Base-by-base conservation (phyloP, 2,329 filamentous ascomycete genomes). In the Beauveria sp. region DNA sequence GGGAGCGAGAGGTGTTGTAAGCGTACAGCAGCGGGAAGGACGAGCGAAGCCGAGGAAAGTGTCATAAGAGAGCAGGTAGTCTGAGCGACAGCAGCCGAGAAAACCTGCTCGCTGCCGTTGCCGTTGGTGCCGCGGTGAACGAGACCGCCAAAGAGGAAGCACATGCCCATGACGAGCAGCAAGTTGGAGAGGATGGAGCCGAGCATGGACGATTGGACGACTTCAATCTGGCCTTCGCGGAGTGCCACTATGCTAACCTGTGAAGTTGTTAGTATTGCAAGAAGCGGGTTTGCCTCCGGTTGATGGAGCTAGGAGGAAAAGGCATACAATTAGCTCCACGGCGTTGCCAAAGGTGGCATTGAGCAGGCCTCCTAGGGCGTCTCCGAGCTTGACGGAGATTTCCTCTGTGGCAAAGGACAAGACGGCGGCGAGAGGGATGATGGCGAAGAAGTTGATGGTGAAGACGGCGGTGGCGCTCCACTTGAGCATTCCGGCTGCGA, bases 131-230 rank as follows among this genome's bases (percentile, higher is more conserved):
- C 79, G 61, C 77, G 78, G 75, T 86, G 85, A 64, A 81, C 79
- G 63, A 91, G 77, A 38, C 90, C 90, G 60, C 90, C 90, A 60
- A 89, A 82, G 66, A 92, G 79, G 77, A 91, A 91, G 74, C 88
- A 91, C 81, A 90, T 90, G 68, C 89, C 88, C 71, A 92, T 82
- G 52, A 92, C 93, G 24, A 98, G 85, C 8, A 98, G 82, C 66
- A 97, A 87, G 75, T 98, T 98, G 66, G 93, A 97, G 45, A 98
- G 81, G 68, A 98, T 96, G 70, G 90, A 96, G 53, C 95, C 93
- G 40, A 98, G 86, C 93, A 98, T 98, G 65, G 91, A 96, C 22
- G 93, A 89, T 77, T 98, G 95, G n/a, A 98, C 93, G 66, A 98
- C 93, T 69, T 93, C 87, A 71, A 97, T 96, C 76, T 98, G 89